Evolutionary conservation across 2,329 filamentous ascomycete genomes (phyloP), one percentile per base, ranked within the genome.

Genomic region (Fusarium sambucinum): DNA sequence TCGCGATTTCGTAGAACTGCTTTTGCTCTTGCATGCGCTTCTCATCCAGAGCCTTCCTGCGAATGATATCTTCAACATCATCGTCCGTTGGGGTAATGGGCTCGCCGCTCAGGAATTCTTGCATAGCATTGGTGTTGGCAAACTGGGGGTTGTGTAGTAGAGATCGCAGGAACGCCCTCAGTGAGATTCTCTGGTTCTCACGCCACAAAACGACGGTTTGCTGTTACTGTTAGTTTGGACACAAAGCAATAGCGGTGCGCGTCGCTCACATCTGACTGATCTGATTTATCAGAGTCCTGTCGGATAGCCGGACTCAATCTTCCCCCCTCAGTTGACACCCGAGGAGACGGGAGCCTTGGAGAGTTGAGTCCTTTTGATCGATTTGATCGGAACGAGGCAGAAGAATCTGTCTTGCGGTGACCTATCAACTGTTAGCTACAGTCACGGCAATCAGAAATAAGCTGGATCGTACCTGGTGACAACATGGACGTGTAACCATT

Each of bases 1-100:
- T 86, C 11, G 96, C 96, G 76, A 99, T 94, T 77, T 99, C 95
- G 78, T 97, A 99, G 77, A 99, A 99, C 69, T 90, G 88, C 76
- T 90, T 92, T 77, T 99, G 96, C 79, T 99, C 96, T 74, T 97
- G 92, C 53, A 98, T 87, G 44, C 96, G 89, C 78, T 92, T 92
- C 77, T 92, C 90, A 73, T 99, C 96, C 79, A 97, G 89, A 14
- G 87, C 85, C 78, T 94, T 96, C 54, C 96, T 87, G 60, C 87
- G 87, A 66, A 89, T 79, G 32, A 97, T 94, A 76, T 99, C 96
- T 3, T 90, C 86, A 29, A 91, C 82, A 75, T 99, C 96, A 60
- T 96, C 93, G 71, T 95, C 92, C 23, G 89, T 93, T 12, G 93
- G 83, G 2, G 86, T 88, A 27, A 96, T 87, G 0, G 91, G 89